phyloP scores from a whole-genome alignment of 495 filamentous ascomycete genomes.

The Aeminium ludgeri region DNA sequence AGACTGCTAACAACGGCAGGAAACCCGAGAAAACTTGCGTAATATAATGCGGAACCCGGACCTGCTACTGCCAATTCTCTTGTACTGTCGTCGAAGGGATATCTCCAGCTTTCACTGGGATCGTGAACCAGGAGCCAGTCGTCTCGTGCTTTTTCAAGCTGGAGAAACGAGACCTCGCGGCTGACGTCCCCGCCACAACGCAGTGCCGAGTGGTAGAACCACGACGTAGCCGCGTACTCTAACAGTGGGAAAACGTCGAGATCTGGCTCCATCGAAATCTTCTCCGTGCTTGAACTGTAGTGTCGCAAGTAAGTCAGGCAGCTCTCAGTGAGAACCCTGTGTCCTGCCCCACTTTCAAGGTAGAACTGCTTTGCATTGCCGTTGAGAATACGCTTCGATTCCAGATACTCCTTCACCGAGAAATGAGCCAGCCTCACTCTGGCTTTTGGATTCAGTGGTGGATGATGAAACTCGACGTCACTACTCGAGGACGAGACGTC shows the following conservation, averaged over 20 bases:
- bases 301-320: conserved; percentile 11
- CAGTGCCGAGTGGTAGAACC: conserved; percentile 4
- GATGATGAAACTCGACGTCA: not conserved
- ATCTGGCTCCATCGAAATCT: conserved; percentile 1
- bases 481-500: not conserved
- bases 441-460: not conserved
- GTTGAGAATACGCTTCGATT: conserved; percentile 9
- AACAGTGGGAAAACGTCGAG: conserved; percentile 12
- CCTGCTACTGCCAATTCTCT: not conserved
- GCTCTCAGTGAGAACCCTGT: conserved; percentile 9
- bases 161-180: conserved; percentile 3
- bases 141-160: not conserved
- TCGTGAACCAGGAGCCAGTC: conserved; percentile 9
- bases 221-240: conserved; percentile 8
- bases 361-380: conserved; percentile 3
- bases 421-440: conserved; percentile 19
- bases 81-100: not conserved
- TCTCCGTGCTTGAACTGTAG: conserved; percentile 5
- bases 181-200: not conserved
- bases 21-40: conserved; percentile 11
- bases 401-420: conserved; percentile 20
- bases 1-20: conserved; percentile 1
- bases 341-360: not conserved
- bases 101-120: conserved; percentile 1
- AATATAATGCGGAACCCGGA: conserved; percentile 13